Conservation (phyloP, 2,329 filamentous ascomycete species). For the Bipolaris sorokiniana region DNA sequence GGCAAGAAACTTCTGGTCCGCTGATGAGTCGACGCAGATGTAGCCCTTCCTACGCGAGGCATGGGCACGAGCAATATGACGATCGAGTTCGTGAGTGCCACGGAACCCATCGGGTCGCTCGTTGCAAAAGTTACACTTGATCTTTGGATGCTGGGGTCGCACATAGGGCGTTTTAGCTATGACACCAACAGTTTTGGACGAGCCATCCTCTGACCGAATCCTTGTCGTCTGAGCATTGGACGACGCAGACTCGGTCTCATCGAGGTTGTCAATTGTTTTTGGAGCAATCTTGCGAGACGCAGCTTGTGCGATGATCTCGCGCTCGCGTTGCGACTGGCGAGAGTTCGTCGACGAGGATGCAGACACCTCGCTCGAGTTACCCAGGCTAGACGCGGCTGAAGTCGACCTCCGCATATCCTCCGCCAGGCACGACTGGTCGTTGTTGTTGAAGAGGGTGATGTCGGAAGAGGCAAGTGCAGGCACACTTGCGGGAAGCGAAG, state of each 20-base stretch:
- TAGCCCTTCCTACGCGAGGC: constrained; percentile 63
- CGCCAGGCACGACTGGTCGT: constrained; percentile 44
- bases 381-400: constrained; percentile 47
- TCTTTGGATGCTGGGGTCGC: constrained; percentile 73
- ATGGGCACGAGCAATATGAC: constrained; percentile 69
- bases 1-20: constrained; percentile 68
- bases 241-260: constrained; percentile 37
- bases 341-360: constrained; percentile 53
- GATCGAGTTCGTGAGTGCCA: constrained; percentile 75
- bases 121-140: constrained; percentile 72
- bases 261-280: constrained; percentile 47
- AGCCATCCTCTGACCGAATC: constrained; percentile 60
- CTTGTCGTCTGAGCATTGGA: constrained; percentile 58
- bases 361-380: constrained; percentile 53
- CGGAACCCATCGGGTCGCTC: constrained; percentile 80
- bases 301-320: constrained; percentile 57
- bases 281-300: constrained; percentile 58
- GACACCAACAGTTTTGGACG: constrained; percentile 59
- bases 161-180: constrained; percentile 62
- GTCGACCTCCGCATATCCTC: constrained; percentile 59
- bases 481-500: constrained; percentile 41
- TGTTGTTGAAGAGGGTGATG: constrained; percentile 4
- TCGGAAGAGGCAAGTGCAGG: constrained; percentile 41
- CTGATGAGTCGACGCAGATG: constrained; percentile 66
- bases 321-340: constrained; percentile 55